Evolutionary conservation across 306 rosid genomes (phyloP).

Genomic region (Nissolia schottii): DNA sequence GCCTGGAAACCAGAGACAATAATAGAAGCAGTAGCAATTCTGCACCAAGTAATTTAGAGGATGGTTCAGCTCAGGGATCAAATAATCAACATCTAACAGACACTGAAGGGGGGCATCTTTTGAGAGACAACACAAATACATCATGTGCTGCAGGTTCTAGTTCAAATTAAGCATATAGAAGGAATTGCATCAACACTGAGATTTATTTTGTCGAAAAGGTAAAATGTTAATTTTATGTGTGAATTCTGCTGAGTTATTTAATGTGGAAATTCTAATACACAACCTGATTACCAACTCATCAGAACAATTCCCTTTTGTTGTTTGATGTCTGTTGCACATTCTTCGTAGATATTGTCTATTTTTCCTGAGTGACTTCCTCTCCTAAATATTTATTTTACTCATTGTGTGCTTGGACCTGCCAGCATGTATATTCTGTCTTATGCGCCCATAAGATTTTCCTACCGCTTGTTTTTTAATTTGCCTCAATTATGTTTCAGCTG

Average conservation of each 20-base stretch:
- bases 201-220: constrained; percentile 43
- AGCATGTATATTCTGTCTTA: background rate
- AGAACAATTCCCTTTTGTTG: background rate
- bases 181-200: constrained; percentile 33
- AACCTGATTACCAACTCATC: background rate
- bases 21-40: constrained; percentile 40
- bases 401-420: background rate
- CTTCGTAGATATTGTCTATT: background rate
- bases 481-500: background rate
- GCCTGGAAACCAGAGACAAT: constrained; percentile 71
- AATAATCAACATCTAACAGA: constrained; percentile 40
- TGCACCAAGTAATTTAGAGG: constrained; percentile 42
- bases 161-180: constrained; percentile 51
- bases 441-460: background rate
- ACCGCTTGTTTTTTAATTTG: background rate
- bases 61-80: constrained; percentile 44
- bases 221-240: constrained; percentile 13
- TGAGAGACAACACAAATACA: constrained; percentile 41
- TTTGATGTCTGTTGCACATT: background rate
- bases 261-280: background rate
- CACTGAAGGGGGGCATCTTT: constrained; percentile 34
- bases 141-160: constrained; percentile 73
- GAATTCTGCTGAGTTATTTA: background rate
- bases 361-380: background rate
- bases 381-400: background rate